Evolutionary conservation across 2,329 filamentous ascomycete genomes (phyloP).

Genomic region (Paraconiothyrium brasiliense): DNA sequence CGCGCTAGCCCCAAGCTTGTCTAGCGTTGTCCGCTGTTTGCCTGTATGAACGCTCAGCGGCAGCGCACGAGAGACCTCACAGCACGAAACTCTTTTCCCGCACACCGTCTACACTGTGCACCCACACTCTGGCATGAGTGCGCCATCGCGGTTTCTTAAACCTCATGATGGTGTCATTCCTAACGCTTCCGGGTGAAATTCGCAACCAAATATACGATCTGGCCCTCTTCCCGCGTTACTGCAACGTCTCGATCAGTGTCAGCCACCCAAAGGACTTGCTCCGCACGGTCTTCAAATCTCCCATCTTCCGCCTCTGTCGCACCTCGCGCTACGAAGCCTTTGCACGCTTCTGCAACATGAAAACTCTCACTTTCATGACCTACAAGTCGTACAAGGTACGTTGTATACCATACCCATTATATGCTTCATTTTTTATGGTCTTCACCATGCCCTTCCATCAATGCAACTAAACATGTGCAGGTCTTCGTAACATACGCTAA

Average conservation of each 20-base stretch:
- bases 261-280: slow-evolving; percentile 21
- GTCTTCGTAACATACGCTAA: slow-evolving; percentile 23
- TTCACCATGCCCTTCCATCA: slow-evolving; percentile 1
- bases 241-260: slow-evolving; percentile 15
- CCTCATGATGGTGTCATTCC: slow-evolving; percentile 17
- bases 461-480: slow-evolving; percentile 12
- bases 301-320: slow-evolving; percentile 31
- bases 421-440: too few species aligned
- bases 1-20: not conserved
- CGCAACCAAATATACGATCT: slow-evolving; percentile 33
- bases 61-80: not conserved
- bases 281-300: slow-evolving; percentile 18
- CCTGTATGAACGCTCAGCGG: not conserved
- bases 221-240: slow-evolving; percentile 22
- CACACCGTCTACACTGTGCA: not conserved
- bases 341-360: slow-evolving; percentile 28
- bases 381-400: not conserved
- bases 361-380: slow-evolving; percentile 21
- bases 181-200: slow-evolving; percentile 34
- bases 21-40: not conserved
- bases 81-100: not conserved
- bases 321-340: slow-evolving; percentile 34
- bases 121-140: not conserved
- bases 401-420: not conserved
- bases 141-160: not conserved